Evolutionary conservation across 1,284 basidiomycete genomes (phyloP), one percentile per base, ranked within the genome.

Genomic region (Xerocomus nothofagi): DNA sequence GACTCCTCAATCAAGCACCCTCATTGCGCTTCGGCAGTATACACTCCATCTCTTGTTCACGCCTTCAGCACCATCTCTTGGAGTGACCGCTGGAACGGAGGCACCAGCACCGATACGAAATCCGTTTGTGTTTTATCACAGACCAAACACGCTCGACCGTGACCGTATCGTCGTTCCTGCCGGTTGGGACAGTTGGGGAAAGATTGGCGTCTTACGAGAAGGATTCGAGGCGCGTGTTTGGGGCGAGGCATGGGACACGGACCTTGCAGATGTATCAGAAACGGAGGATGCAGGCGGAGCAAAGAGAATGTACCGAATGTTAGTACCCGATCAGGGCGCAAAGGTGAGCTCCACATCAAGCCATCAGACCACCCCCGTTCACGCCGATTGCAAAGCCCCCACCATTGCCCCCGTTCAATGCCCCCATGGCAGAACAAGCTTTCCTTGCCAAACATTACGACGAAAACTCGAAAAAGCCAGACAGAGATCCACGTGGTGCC

Each of bases 101-200:
- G 71, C 78, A 4, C 71, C 77, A 7, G 78, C 84, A 18, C 82
- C 78, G 20, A 73, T 72, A 36, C 80, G 83, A 37, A 88, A 90
- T 55, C 81, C 86, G 0, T 97, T 97, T 70, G 86, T 91, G 0
- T 98, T 98, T 71, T 72, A 78, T 3, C 82, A 92, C 51, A 87
- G 88, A 54, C 88, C 96, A 0, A 98, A 97, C 63, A 89, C 92
- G 0, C 77, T 98, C 23, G 96, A 99, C 65, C 81, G 94, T 27
- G 94, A 98, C 61, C 86, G 84, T 8, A 88, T 99, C 41, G 80
- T 97, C 40, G 86, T 99, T 1, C 97, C 96, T 1, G 80, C 90
- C 1, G 97, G 96, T 3, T 99, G 96, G 97, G 96, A 99, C 68
- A 91, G 88, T 56, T 98, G 92, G 90, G 94, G 93, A 3, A 98